Base-by-base conservation (phyloP, 352 stramenopile species). In the Globisporangium iwayamae region DNA sequence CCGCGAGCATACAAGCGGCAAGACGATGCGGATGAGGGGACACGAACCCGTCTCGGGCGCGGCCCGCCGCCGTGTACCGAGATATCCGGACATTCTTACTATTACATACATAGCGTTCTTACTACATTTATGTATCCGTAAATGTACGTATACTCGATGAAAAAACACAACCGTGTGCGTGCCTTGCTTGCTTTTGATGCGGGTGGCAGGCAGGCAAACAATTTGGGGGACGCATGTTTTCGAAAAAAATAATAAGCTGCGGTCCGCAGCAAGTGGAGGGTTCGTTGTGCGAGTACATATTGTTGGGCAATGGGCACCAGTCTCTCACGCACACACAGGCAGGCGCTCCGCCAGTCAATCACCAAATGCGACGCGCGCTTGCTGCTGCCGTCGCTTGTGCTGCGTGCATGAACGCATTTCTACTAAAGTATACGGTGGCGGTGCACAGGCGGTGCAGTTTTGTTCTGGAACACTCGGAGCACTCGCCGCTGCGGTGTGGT, bases 401-500 rank as follows among this genome's bases (percentile, higher is more conserved):
- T 36, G 32, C 32, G 32, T 36, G 32, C 32, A 36, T 5, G 32
- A 36, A 36, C 32, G 6, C 10, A 34, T n/a, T 48, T 22, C 14
- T n/a, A 47, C 4, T 13, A 20, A n/a, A n/a, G 41, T 47, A 47
- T 47, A 47, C 41, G 14, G 45, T n/a, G 16, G 16, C n/a, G 16
- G 36, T 51, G 54, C 43, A n/a, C 16, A 53, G 41, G 18, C 56
- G 28, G 56, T 32, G 6, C 59, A 43, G 14, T n/a, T 25, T 65
- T 65, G 59, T 65, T 65, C 59, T 65, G 59, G 59, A 65, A 65
- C 59, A 63, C 56, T 63, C 45, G 41, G 41, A 47, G 41, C 41
- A 13, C 16, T 13, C 41, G 41, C 41, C 45, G 28, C 34, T 62
- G 56, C 54, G 28, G 38, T 43, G 54, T 52, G 34, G 56, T 18